Conservation (phyloP, 495 filamentous ascomycete species). For the Aspergillus biplanus region DNA sequence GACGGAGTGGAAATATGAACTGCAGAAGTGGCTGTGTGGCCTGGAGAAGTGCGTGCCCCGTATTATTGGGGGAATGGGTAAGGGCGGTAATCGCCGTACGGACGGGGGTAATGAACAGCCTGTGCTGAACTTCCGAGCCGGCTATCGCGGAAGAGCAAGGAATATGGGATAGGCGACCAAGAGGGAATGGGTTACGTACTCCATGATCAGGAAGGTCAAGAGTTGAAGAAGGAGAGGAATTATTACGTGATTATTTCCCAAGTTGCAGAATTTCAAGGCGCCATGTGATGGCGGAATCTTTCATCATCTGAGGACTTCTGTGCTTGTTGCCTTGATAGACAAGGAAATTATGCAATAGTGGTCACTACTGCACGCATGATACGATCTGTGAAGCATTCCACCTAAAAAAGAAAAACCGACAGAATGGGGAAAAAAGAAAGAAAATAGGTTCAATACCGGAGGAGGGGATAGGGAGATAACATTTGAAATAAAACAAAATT, state of each 20-base stretch:
- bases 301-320: constrained; percentile 21
- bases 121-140: constrained; percentile 21
- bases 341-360: constrained; percentile 19
- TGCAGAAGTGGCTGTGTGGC: constrained; percentile 31
- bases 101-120: constrained; percentile 16
- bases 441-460: not conserved
- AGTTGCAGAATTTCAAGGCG: constrained; percentile 12
- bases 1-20: constrained; percentile 27
- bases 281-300: constrained; percentile 21
- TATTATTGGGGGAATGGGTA: constrained; percentile 18
- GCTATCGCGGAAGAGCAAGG: constrained; percentile 32
- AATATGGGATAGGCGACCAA: constrained; percentile 20
- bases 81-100: constrained; percentile 14
- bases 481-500: constrained; percentile 3
- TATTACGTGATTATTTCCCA: constrained; percentile 16
- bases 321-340: constrained; percentile 5
- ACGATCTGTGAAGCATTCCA: constrained; percentile 10
- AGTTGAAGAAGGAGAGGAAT: not conserved
- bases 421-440: constrained; percentile 11
- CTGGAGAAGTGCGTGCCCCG: constrained; percentile 33
- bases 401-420: constrained; percentile 5
- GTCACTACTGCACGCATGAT: constrained; percentile 18
- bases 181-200: constrained; percentile 5
- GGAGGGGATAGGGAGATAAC: not conserved
- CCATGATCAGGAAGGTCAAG: not conserved